Evolutionary conservation across 1,284 basidiomycete species (phyloP), one percentile per base, ranked within the genome.

Genomic region (Ustilago trichophora): DNA sequence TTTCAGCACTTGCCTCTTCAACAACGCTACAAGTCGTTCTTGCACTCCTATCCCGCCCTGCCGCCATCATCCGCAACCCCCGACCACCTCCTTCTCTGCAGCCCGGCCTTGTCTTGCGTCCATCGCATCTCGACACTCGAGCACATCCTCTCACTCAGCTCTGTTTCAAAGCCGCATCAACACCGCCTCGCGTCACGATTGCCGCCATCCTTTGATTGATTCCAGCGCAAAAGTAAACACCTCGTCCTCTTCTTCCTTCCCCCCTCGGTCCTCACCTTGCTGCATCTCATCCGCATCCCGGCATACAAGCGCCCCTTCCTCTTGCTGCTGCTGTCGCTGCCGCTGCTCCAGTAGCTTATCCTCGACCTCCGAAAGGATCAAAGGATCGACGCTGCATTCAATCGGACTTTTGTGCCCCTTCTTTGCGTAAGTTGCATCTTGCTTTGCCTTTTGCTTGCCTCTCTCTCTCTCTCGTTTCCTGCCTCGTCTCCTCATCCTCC

Each of bases 381-480:
- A n/a, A n/a, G 16, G 50, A 65, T 65, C 56, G 50, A 53, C 64
- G 38, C 57, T 67, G 64, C 64, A 67, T 59, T 37, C 47, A 44
- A 37, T 49, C 44, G 38, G 21, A 16, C 36, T 18, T 49, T 40
- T 18, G 19, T n/a, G n/a, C 27, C 27, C 15, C 34, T 48, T 42
- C 45, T 52, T 46, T 56, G 44, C 45, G 53, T 57, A 64, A 57
- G 53, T 57, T 48, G n/a, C n/a, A n/a, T n/a, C n/a, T n/a, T n/a
- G n/a, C n/a, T n/a, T n/a, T n/a, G n/a, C n/a, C n/a, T n/a, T n/a
- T n/a, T n/a, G n/a, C n/a, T n/a, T n/a, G 35, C 47, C 3, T 45
- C 21, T 27, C 12, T 22, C n/a, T 38, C 6, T 25, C 32, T 11
- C 10, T 9, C 18, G 12, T 16, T 37, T 27, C 25, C 16, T 32